Evolutionary conservation across 192 early-diverging fungal genomes (phyloP).

Genomic region (Lunasporangiospora selenospora): DNA sequence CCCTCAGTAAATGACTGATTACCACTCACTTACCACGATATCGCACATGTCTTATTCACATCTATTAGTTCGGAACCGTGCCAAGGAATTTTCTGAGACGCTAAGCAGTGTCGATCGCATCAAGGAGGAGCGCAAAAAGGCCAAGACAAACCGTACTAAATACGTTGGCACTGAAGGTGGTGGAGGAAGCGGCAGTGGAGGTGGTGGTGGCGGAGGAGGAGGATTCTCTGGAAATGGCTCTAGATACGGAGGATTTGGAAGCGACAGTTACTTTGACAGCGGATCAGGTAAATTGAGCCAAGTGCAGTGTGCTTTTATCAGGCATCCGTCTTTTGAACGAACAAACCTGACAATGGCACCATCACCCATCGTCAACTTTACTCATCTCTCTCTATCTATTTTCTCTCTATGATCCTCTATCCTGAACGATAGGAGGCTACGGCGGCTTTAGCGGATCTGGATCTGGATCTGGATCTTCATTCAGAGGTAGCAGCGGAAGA

Average conservation of each 20-base stretch:
- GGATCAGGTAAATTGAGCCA: no score
- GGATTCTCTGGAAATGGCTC: constrained; percentile 45
- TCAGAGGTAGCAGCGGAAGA: constrained; percentile 22
- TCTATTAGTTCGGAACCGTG: constrained; percentile 77
- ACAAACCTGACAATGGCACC: not conserved
- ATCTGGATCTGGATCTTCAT: constrained; percentile 25
- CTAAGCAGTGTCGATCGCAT: constrained; percentile 79
- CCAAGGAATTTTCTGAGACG: constrained; percentile 90
- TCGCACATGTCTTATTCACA: not conserved
- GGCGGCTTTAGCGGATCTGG: constrained; percentile 41
- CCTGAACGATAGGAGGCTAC: constrained; percentile 10
- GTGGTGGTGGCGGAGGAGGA: constrained; percentile 35
- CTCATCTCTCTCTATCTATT: not conserved
- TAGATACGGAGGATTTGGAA: constrained; percentile 70
- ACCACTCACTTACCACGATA: not conserved
- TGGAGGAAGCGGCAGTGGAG: constrained; percentile 33
- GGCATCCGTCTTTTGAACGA: not conserved
- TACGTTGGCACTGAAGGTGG: constrained; percentile 73
- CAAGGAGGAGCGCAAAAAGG: constrained; percentile 87
- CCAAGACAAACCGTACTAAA: constrained; percentile 89
- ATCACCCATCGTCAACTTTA: not conserved
- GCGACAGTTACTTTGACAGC: constrained; percentile 57
- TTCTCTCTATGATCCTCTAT: not conserved
- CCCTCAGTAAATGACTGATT: not conserved
- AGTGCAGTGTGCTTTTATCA: not conserved